Percentiles rank a stretch among this genome's conserved stretches.
Conservation (phyloP, 257 asterid species). For the Cynanchum wilfordii region DNA sequence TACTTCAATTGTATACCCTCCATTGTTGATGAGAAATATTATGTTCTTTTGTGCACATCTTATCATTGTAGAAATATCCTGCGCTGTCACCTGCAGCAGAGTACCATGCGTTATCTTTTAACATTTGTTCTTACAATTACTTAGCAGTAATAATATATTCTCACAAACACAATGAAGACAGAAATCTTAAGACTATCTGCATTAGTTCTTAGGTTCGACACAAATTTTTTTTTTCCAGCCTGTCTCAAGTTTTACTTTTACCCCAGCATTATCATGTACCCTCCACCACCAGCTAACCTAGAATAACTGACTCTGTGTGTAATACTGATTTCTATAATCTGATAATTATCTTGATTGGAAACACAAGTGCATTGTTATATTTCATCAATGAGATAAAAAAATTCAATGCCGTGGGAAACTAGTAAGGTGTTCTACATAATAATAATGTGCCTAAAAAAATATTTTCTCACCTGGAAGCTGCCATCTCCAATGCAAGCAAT, state of each 20-base stretch:
- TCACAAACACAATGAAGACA: background rate
- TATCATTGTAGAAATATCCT: constrained; percentile 33
- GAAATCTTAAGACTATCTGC: background rate
- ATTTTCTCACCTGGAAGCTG: constrained; percentile 31
- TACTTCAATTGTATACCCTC: constrained; percentile 35
- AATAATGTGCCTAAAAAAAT: background rate
- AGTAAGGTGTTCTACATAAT: background rate
- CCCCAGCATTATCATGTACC: background rate
- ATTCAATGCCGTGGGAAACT: background rate
- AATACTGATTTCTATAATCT: background rate
- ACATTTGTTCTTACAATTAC: background rate
- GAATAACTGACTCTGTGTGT: background rate
- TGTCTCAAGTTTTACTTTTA: background rate
- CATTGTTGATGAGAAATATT: constrained; percentile 31
- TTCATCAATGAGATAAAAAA: background rate
- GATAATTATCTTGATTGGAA: background rate
- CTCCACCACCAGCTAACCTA: no score
- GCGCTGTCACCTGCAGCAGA: constrained; percentile 26
- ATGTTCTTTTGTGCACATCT: constrained; percentile 27
- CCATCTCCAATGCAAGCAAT: constrained; percentile 36
- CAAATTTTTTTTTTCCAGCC: background rate
- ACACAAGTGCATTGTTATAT: background rate
- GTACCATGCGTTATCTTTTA: background rate
- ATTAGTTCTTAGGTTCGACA: background rate
- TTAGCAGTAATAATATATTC: background rate